Conservation (phyloP, 345 rosid species). For the Syzygium grande region DNA sequence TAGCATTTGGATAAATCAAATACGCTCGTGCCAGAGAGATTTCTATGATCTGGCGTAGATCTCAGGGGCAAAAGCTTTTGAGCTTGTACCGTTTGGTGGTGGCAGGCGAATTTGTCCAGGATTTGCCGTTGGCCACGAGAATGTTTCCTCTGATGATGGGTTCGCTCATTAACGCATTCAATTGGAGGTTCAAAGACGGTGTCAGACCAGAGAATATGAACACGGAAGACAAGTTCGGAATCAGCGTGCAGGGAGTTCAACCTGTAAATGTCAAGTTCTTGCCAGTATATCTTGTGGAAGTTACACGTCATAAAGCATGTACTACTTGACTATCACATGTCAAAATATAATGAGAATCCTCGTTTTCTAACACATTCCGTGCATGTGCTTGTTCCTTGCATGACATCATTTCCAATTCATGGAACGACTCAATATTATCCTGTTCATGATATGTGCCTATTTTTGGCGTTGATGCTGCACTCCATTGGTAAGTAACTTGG, state of each 20-base stretch:
- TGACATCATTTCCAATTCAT: neutral
- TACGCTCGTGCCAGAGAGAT: slow-evolving; percentile 29
- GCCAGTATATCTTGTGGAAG: too few species aligned
- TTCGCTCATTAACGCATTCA: slow-evolving; percentile 28
- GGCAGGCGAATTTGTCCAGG: slow-evolving; percentile 21
- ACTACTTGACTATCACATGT: too few species aligned
- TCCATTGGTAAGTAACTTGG: neutral
- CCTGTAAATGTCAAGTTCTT: too few species aligned
- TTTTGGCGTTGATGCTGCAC: neutral
- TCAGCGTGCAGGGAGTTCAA: slow-evolving; percentile 6
- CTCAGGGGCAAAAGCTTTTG: slow-evolving; percentile 16
- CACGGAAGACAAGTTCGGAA: slow-evolving; percentile 14
- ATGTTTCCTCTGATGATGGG: slow-evolving; percentile 28
- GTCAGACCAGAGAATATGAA: neutral
- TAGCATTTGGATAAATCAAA: slow-evolving; percentile 12
- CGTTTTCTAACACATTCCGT: neutral
- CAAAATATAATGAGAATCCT: neutral
- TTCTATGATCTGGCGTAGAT: slow-evolving; percentile 22
- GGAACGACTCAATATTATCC: neutral
- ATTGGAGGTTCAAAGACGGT: slow-evolving; percentile 22
- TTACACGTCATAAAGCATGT: too few species aligned
- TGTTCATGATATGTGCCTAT: neutral
- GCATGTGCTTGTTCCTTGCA: neutral
- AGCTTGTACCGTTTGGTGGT: slow-evolving; percentile 29
- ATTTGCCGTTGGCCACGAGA: slow-evolving; percentile 19